phyloP scores from a whole-genome alignment of 2,329 filamentous ascomycete genomes.

The Emergomyces africanus region DNA sequence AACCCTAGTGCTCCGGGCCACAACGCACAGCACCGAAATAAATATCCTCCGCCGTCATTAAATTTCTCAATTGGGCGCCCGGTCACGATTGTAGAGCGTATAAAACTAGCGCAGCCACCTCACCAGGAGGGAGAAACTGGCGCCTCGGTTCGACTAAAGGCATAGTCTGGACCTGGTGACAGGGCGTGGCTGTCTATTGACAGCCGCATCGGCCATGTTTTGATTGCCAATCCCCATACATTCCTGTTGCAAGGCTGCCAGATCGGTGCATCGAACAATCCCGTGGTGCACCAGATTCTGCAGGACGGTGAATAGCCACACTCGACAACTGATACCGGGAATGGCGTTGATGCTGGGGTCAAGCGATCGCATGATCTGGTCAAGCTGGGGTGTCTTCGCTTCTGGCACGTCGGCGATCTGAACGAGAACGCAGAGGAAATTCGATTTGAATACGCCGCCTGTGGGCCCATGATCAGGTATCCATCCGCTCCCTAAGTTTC shows the following conservation, averaged over 20 bases:
- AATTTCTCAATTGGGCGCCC: too few relatives aligned
- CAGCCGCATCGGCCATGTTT: conserved; percentile 4
- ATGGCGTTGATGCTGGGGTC: conserved; percentile 15
- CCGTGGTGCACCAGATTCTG: conserved; percentile 9
- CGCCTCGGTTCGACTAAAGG: too few relatives aligned
- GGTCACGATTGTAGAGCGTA: too few relatives aligned
- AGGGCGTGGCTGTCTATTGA: conserved; percentile 8
- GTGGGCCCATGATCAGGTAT: conserved; percentile 8
- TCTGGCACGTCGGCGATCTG: conserved; percentile 13
- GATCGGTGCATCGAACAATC: conserved; percentile 9
- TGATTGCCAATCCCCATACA: conserved; percentile 14
- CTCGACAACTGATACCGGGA: conserved; percentile 15
- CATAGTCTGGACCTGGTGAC: too few relatives aligned
- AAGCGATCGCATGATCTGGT: conserved; percentile 13
- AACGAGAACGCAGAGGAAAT: conserved; percentile 10
- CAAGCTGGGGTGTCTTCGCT: conserved; percentile 9
- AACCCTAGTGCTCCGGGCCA: too few relatives aligned
- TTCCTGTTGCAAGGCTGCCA: conserved; percentile 11
- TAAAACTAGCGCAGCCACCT: too few relatives aligned
- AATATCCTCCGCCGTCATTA: too few relatives aligned
- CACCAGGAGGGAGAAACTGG: too few relatives aligned
- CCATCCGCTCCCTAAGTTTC: conserved; percentile 9
- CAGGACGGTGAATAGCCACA: conserved; percentile 15
- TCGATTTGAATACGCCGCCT: conserved; percentile 8
- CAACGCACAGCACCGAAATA: too few relatives aligned